Percentiles rank a stretch among this genome's conserved stretches.
phyloP scores from a whole-genome alignment of 2,329 filamentous ascomycete genomes.

The Xylariales sp. region DNA sequence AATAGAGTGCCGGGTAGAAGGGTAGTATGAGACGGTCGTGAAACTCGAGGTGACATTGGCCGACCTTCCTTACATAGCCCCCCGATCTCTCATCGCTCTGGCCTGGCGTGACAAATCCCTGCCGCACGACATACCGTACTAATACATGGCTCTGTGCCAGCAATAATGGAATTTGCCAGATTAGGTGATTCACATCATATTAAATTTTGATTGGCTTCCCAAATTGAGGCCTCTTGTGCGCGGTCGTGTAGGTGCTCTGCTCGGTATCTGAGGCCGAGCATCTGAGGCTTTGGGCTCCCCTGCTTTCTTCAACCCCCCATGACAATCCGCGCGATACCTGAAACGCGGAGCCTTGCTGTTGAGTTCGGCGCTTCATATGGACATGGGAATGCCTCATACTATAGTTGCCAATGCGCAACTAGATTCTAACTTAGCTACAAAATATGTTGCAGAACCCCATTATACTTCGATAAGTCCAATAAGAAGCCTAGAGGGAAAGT shows the following conservation, averaged over 20 bases:
- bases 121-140: neutral
- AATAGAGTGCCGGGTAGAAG: neutral
- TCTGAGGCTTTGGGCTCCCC: neutral
- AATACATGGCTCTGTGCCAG: neutral
- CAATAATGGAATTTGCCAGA: constrained; percentile 3
- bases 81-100: constrained; percentile 32
- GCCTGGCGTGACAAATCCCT: constrained; percentile 37
- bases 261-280: constrained; percentile 3
- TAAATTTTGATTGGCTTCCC: constrained; percentile 11
- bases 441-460: constrained; percentile 6
- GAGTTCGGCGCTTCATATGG: constrained; percentile 24
- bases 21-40: constrained; percentile 44
- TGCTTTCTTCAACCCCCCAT: constrained; percentile 3
- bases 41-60: constrained; percentile 38
- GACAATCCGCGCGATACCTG: constrained; percentile 26
- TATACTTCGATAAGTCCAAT: neutral
- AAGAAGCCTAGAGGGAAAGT: neutral
- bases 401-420: neutral
- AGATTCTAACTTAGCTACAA: neutral
- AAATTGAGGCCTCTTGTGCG: constrained; percentile 25
- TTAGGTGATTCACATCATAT: neutral
- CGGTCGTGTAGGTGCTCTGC: neutral
- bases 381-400: constrained; percentile 2
- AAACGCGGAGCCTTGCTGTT: constrained; percentile 31
- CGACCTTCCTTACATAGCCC: neutral